Conservation (phyloP, 345 rosid genomes). For the Corymbia maculata region DNA sequence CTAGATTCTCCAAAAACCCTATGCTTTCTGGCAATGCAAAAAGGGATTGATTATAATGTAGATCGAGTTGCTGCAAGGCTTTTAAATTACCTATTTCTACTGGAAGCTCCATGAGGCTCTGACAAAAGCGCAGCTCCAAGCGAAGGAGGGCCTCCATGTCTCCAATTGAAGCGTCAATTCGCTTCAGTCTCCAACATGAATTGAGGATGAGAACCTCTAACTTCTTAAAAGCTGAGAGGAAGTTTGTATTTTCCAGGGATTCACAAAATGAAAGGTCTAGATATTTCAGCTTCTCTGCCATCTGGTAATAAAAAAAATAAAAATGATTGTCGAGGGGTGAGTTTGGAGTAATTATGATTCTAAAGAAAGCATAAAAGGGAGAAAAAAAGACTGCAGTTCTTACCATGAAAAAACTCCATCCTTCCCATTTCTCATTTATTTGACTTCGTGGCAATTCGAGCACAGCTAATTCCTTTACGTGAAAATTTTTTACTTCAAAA, state of each 20-base stretch:
- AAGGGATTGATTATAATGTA: fast-evolving
- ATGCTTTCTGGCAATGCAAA: background rate
- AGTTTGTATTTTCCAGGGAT: background rate
- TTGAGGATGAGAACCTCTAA: background rate
- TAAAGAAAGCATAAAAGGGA: background rate
- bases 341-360: background rate
- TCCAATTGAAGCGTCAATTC: background rate
- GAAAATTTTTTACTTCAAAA: background rate
- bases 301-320: background rate
- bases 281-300: background rate
- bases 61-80: no score
- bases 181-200: fast-evolving
- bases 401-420: background rate
- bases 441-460: fast-evolving
- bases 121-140: fast-evolving
- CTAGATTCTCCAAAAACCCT: background rate
- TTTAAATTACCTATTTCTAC: no score
- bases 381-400: no score
- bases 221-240: background rate
- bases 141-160: background rate
- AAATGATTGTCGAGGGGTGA: background rate
- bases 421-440: background rate
- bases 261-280: background rate
- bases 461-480: background rate
- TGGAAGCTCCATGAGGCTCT: background rate